A percentile compares a stretch with the other conserved stretches of the same genome.
Conservation (phyloP, 2,329 filamentous ascomycete genomes). For the Drechslerella stenobrocha region DNA sequence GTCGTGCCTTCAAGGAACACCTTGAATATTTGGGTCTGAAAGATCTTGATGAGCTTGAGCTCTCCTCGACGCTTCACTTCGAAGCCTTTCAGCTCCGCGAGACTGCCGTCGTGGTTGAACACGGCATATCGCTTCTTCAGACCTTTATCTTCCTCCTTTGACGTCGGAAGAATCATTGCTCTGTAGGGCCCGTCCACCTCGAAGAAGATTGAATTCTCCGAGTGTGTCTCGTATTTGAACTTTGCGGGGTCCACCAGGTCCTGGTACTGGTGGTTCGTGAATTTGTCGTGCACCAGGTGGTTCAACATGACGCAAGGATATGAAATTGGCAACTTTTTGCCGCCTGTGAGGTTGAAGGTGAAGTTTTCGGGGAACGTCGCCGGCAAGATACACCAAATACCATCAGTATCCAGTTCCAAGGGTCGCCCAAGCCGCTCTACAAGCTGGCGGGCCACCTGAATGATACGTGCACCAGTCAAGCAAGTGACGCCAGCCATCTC, state of each 20-base stretch:
- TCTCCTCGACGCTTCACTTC: constrained; percentile 97
- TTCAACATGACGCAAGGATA: constrained; percentile 99
- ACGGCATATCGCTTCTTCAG: constrained; percentile 99
- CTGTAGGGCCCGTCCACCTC: constrained; percentile 97
- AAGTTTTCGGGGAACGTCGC: constrained; percentile 97
- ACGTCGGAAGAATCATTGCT: constrained; percentile 95
- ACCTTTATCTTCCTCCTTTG: constrained; percentile 99
- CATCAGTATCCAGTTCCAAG: constrained; percentile 92
- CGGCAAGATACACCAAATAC: constrained; percentile 99
- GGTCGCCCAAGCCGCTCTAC: constrained; percentile 92
- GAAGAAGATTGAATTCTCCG: constrained; percentile 99
- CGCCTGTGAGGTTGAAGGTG: constrained; percentile 87
- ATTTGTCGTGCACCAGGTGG: constrained; percentile 88
- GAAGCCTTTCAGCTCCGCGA: constrained; percentile 95
- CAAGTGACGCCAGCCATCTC: constrained; percentile 99
- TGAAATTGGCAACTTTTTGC: constrained; percentile 94
- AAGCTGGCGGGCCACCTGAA: constrained; percentile 89
- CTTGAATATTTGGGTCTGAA: constrained; percentile 98
- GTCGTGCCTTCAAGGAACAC: constrained; percentile 94
- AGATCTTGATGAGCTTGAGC: constrained; percentile 98
- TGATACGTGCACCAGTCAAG: constrained; percentile 92
- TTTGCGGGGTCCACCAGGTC: constrained; percentile 76
- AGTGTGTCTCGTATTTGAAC: constrained; percentile 93
- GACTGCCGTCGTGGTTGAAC: constrained; percentile 94
- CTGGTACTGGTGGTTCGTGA: constrained; percentile 98